Percentiles rank a stretch among this genome's conserved stretches.
These are phyloP conservation scores for Colletotrichum echinochloae DNA, from an alignment of 2,329 filamentous ascomycete genomes.

Conservation along the genomic window DNA sequence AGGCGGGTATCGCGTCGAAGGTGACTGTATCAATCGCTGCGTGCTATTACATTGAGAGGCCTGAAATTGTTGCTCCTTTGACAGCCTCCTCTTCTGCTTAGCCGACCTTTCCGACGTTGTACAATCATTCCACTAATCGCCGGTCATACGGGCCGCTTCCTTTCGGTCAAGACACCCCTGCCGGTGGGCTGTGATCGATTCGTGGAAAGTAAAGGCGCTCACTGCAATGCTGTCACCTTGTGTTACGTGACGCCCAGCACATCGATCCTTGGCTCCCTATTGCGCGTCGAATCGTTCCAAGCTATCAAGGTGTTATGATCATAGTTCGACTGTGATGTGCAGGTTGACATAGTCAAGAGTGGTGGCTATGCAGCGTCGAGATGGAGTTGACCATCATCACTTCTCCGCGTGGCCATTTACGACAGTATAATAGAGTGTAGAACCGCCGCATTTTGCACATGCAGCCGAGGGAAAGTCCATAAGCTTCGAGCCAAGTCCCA, in stretches of 20 bases:
- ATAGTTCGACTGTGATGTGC: not conserved
- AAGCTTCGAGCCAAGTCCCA: not conserved
- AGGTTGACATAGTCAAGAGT: too few species aligned
- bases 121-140: not conserved
- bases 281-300: not conserved
- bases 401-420: too few species aligned
- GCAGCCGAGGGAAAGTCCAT: conserved; percentile 15
- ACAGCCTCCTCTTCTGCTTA: not conserved
- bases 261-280: not conserved
- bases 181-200: conserved; percentile 3
- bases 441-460: not conserved
- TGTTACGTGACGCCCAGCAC: conserved; percentile 22
- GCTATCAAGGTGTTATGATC: not conserved
- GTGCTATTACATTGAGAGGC: not conserved
- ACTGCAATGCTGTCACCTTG: conserved; percentile 1
- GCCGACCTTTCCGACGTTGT: not conserved
- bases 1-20: not conserved
- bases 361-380: not conserved
- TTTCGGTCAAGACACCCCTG: not conserved
- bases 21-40: not conserved
- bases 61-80: not conserved
- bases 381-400: too few species aligned
- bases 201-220: conserved; percentile 17
- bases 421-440: not conserved
- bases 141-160: not conserved